Percentiles rank a stretch among this genome's conserved stretches.
phyloP scores from a whole-genome alignment of 1,139 yeast genomes.

The Hansenula lynferdii region DNA sequence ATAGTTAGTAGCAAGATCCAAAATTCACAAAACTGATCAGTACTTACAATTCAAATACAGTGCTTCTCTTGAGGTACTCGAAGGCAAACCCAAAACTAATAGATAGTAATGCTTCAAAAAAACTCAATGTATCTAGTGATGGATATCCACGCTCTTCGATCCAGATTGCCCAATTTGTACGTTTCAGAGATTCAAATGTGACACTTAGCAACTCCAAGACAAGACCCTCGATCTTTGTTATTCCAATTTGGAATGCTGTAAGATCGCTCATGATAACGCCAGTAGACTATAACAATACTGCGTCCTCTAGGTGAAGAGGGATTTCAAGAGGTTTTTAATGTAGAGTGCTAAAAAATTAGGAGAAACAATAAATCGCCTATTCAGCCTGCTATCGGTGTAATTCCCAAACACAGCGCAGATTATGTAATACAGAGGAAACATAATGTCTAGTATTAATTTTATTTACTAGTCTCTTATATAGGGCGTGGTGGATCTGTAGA shows the following conservation, averaged over 20 bases:
- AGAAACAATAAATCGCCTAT: no score
- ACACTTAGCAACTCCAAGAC: background rate
- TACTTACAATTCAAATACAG: background rate
- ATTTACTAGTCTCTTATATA: conserved; percentile 4
- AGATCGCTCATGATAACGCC: background rate
- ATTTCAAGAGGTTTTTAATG: no score
- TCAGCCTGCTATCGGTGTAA: no score
- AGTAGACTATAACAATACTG: no score
- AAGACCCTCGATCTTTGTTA: background rate
- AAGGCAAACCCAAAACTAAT: background rate
- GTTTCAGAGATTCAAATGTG: background rate
- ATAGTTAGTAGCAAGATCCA: background rate
- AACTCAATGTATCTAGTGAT: background rate
- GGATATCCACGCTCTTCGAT: background rate
- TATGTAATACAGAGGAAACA: no score
- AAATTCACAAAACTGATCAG: no score
- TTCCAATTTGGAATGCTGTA: background rate
- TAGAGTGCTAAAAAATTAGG: no score
- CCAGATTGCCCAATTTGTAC: conserved; percentile 1
- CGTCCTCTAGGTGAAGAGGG: no score
- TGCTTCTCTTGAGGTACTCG: background rate
- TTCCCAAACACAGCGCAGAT: no score
- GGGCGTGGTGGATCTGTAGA: conserved; percentile 23
- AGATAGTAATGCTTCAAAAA: background rate
- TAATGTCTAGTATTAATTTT: no score